Conservation (phyloP, 129 eudicot species). For the Chrysanthemum makinoi region DNA sequence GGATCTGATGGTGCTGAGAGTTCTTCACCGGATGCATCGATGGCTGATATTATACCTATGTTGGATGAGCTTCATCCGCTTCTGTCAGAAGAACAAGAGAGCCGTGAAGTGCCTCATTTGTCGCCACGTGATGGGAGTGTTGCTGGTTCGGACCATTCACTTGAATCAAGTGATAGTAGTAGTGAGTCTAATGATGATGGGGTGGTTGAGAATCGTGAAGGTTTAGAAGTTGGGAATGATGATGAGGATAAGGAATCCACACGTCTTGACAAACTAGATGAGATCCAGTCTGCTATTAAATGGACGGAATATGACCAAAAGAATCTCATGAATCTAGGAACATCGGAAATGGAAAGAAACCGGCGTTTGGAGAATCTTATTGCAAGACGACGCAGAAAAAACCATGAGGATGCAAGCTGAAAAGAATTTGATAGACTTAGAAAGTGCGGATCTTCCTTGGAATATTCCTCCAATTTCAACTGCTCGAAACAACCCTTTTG, state of each 20-base stretch:
- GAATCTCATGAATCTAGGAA: constrained; percentile 92
- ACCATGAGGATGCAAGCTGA: constrained; percentile 63
- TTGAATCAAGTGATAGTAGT: constrained; percentile 33
- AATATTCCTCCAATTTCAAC: constrained; percentile 76
- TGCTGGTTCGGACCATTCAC: constrained; percentile 44
- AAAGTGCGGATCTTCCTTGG: constrained; percentile 65
- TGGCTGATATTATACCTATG: constrained; percentile 91
- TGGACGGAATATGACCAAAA: constrained; percentile 97
- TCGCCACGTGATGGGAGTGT: constrained; percentile 48
- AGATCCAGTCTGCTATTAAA: constrained; percentile 52
- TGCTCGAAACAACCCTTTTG: constrained; percentile 75
- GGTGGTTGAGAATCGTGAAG: constrained; percentile 38
- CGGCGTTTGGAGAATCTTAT: constrained; percentile 82
- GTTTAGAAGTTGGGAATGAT: constrained; percentile 45
- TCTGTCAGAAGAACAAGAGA: constrained; percentile 50
- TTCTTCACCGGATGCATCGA: constrained; percentile 94
- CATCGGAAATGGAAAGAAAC: constrained; percentile 83
- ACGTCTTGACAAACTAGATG: constrained; percentile 46
- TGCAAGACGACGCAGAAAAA: constrained; percentile 71
- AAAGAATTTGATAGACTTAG: constrained; percentile 75
- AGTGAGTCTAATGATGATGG: constrained; percentile 58
- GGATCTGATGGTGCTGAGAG: constrained; percentile 89
- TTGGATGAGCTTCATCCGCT: constrained; percentile 96
- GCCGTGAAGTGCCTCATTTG: constrained; percentile 37
- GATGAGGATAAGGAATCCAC: constrained; percentile 57